These are phyloP conservation scores for Mycena metata DNA, from an alignment of 768 basidiomycete species.

Conservation along the genomic window DNA sequence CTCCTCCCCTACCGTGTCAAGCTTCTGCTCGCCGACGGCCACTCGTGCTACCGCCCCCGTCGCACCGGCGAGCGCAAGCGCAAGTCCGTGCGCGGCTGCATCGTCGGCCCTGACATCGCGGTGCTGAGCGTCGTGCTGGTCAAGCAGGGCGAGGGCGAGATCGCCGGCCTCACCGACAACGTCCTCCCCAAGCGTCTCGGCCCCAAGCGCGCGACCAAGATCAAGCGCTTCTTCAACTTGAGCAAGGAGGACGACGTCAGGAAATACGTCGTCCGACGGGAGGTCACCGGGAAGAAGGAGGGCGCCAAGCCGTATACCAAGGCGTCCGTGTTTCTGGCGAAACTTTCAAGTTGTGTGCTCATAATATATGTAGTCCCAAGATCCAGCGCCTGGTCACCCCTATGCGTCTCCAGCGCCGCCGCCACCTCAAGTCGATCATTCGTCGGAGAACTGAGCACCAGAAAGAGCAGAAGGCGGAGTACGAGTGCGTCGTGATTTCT, in stretches of 20 bases:
- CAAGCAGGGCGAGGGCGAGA: constrained; percentile 93
- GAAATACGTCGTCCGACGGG: constrained; percentile 95
- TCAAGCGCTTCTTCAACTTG: constrained; percentile 97
- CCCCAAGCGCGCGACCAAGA: constrained; percentile 98
- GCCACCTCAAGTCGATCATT: constrained; percentile 91
- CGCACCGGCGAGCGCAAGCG: constrained; percentile 97
- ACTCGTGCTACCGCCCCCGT: constrained; percentile 97
- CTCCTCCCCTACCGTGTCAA: constrained; percentile 94
- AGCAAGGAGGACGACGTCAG: constrained; percentile 98
- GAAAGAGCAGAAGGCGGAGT: constrained; percentile 96
- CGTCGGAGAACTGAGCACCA: constrained; percentile 89
- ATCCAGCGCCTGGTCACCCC: constrained; percentile 98
- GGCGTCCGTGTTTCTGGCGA: constrained; percentile 71
- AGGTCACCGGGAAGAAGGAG: constrained; percentile 92
- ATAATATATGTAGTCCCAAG: constrained; percentile 74
- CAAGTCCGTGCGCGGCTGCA: constrained; percentile 99
- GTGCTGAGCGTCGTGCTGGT: constrained; percentile 95
- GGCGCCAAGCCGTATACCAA: constrained; percentile 95
- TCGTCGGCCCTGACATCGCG: constrained; percentile 96
- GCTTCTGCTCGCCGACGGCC: constrained; percentile 94
- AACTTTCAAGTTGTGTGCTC: too few species aligned
- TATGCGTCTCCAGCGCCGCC: constrained; percentile 94
- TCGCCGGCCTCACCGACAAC: constrained; percentile 92
- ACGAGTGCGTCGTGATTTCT: constrained; percentile 71
- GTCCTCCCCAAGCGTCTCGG: constrained; percentile 96